These are phyloP conservation scores for Wickerhamiella bombiphila DNA, from an alignment of 805 yeast genomes.

Conservation along the genomic window DNA sequence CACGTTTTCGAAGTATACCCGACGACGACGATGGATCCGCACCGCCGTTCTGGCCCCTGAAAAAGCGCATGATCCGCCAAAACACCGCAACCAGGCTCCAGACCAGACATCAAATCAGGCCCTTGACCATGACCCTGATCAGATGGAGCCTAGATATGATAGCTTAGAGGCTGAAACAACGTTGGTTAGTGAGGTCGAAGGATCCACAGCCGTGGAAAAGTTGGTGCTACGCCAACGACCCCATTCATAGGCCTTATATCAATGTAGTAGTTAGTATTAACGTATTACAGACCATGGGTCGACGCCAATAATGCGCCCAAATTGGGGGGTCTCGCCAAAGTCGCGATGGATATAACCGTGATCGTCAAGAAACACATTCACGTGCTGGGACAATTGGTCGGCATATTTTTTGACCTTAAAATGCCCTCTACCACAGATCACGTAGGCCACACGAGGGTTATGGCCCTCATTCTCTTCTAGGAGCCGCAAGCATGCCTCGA, in stretches of 20 bases:
- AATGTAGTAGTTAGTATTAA: no score
- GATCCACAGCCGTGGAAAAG: no score
- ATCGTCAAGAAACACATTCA: constrained; percentile 23
- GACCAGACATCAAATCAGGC: no score
- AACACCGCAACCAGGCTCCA: no score
- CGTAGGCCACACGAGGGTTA: constrained; percentile 20
- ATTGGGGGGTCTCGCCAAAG: constrained; percentile 22
- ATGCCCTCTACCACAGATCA: constrained; percentile 24
- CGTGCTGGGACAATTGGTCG: constrained; percentile 22
- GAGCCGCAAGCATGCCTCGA: constrained; percentile 17
- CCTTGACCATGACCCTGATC: no score
- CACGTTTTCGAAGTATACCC: constrained; percentile 75
- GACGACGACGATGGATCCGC: constrained; percentile 91
- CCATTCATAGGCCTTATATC: no score
- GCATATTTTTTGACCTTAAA: constrained; percentile 15
- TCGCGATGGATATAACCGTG: constrained; percentile 28
- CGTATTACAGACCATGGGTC: constrained; percentile 24
- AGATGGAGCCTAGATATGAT: no score
- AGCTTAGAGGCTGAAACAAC: no score
- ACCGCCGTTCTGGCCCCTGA: constrained; percentile 86
- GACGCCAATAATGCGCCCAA: constrained; percentile 28
- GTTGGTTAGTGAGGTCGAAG: no score
- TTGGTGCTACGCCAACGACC: no score
- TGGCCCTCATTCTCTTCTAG: constrained; percentile 15
- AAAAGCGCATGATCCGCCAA: no score